phyloP scores from a whole-genome alignment of 139 green algal genomes.

The Tetraselmis chui region DNA sequence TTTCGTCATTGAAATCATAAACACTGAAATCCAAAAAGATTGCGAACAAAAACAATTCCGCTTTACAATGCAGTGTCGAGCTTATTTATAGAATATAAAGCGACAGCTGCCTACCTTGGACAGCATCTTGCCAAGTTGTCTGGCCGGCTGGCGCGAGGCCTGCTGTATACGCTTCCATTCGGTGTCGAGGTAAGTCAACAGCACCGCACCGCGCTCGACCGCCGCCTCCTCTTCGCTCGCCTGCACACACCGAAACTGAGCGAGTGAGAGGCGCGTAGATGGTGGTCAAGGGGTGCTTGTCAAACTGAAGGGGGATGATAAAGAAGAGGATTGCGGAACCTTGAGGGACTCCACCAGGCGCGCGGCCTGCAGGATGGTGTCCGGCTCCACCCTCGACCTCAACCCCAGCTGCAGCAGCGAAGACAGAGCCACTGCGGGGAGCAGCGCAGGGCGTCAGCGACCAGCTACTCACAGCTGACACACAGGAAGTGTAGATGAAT shows the following conservation, averaged over 20 bases:
- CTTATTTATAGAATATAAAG: too few relatives aligned
- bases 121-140: background rate
- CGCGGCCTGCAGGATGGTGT: slow-evolving; percentile 50
- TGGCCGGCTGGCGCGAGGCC: background rate
- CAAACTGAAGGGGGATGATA: background rate
- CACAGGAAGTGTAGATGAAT: too few relatives aligned
- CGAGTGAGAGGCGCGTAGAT: background rate
- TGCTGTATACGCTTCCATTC: slow-evolving; percentile 17
- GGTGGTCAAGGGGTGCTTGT: background rate
- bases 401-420: slow-evolving; percentile 55
- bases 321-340: too few relatives aligned
- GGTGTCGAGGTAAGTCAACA: slow-evolving; percentile 56
- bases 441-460: too few relatives aligned
- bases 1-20: too few relatives aligned
- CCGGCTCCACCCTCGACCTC: slow-evolving; percentile 15
- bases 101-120: background rate
- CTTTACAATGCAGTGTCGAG: too few relatives aligned
- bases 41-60: too few relatives aligned
- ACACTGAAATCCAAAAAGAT: too few relatives aligned
- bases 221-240: slow-evolving; percentile 32
- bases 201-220: slow-evolving; percentile 32
- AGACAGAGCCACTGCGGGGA: slow-evolving; percentile 15
- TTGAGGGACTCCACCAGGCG: slow-evolving; percentile 34
- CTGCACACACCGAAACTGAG: background rate
- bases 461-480: too few relatives aligned